These are phyloP conservation scores for Anthracocystis walkeri DNA, from an alignment of 1,284 basidiomycete genomes.

Conservation along the genomic window DNA sequence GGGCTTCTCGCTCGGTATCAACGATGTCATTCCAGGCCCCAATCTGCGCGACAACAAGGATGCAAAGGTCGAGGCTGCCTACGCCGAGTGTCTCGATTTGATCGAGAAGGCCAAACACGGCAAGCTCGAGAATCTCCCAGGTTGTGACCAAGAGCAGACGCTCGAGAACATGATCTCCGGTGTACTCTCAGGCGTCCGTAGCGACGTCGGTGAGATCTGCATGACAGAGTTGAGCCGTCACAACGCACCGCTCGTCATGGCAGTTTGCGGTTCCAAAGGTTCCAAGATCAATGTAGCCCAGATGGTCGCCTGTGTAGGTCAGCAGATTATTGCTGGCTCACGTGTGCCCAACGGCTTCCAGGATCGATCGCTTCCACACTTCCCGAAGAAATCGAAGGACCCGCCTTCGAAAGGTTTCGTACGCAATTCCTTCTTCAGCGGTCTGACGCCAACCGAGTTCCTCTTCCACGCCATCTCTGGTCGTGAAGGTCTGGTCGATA, in stretches of 20 bases:
- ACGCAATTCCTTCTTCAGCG: slow-evolving; percentile 92
- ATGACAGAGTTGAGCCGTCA: slow-evolving; percentile 96
- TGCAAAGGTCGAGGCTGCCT: slow-evolving; percentile 86
- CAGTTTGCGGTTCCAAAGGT: slow-evolving; percentile 97
- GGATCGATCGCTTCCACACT: slow-evolving; percentile 97
- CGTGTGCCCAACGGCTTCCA: slow-evolving; percentile 99
- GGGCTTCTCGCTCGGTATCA: slow-evolving; percentile 98
- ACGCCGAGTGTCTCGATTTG: slow-evolving; percentile 85
- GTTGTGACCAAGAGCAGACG: slow-evolving; percentile 96
- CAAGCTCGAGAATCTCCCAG: slow-evolving; percentile 92
- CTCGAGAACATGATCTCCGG: slow-evolving; percentile 95
- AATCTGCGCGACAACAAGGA: slow-evolving; percentile 85
- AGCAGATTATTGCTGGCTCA: slow-evolving; percentile 97
- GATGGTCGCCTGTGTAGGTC: slow-evolving; percentile 99
- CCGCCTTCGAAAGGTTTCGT: slow-evolving; percentile 99
- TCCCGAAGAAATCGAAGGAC: slow-evolving; percentile 96
- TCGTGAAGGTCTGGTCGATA: slow-evolving; percentile 97
- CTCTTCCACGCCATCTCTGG: slow-evolving; percentile 99
- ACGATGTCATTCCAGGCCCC: slow-evolving; percentile 96
- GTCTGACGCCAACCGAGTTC: slow-evolving; percentile 95
- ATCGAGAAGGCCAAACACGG: slow-evolving; percentile 92
- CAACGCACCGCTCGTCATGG: slow-evolving; percentile 98
- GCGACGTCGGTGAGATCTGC: slow-evolving; percentile 95
- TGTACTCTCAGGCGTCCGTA: slow-evolving; percentile 92
- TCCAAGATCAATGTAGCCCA: slow-evolving; percentile 99